phyloP scores from a whole-genome alignment of 2,329 filamentous ascomycete genomes.

The Stagonosporopsis chrysanthemi region DNA sequence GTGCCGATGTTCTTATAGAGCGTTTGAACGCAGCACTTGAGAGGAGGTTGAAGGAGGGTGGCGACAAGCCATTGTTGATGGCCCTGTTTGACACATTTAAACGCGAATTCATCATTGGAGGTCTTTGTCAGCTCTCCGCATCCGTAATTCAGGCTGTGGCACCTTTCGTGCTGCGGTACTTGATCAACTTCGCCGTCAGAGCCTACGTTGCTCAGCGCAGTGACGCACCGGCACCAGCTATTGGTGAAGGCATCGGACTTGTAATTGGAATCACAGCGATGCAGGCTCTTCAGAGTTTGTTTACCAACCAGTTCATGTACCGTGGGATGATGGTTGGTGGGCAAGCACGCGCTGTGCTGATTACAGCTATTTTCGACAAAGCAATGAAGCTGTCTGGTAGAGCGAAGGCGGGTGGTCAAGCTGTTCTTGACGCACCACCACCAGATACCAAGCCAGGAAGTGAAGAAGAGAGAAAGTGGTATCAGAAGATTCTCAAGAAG shows the following conservation, averaged over 20 bases:
- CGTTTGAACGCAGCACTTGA: constrained; percentile 74
- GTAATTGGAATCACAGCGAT: constrained; percentile 85
- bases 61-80: constrained; percentile 76
- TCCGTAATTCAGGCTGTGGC: constrained; percentile 78
- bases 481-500: constrained; percentile 56
- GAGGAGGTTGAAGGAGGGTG: constrained; percentile 69
- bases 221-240: constrained; percentile 66
- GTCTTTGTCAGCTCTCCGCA: constrained; percentile 76
- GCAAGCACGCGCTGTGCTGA: constrained; percentile 79
- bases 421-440: constrained; percentile 50
- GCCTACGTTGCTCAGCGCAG: constrained; percentile 72
- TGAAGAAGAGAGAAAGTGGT: constrained; percentile 60
- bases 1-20: constrained; percentile 72
- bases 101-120: constrained; percentile 84
- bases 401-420: constrained; percentile 81
- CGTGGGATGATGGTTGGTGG: constrained; percentile 91
- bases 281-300: constrained; percentile 82
- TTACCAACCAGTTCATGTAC: constrained; percentile 91
- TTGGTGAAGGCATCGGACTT: constrained; percentile 80
- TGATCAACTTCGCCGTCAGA: constrained; percentile 84
- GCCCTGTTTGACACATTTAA: constrained; percentile 88
- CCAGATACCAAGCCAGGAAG: constrained; percentile 57
- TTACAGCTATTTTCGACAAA: constrained; percentile 90
- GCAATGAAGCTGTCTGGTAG: constrained; percentile 87
- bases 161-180: constrained; percentile 83